phyloP scores from a whole-genome alignment of 2,329 filamentous ascomycete genomes.

The Lasiodiplodia hormozganensis region DNA sequence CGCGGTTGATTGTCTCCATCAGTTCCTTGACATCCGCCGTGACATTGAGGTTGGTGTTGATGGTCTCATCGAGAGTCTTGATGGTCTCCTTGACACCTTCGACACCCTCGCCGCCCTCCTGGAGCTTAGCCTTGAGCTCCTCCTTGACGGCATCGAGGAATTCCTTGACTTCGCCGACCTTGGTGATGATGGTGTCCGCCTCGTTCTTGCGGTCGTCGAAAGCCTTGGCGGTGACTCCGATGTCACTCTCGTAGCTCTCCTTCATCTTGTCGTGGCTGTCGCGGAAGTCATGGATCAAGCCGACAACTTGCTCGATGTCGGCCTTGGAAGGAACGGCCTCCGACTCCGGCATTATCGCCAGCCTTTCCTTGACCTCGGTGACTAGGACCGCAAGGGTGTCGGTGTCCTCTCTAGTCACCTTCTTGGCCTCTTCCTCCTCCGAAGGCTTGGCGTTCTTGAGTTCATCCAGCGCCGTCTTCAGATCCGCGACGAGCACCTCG shows the following conservation, averaged over 20 bases:
- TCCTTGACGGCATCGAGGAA: slow-evolving; percentile 81
- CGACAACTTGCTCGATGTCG: slow-evolving; percentile 71
- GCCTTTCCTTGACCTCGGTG: slow-evolving; percentile 80
- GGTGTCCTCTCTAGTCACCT: slow-evolving; percentile 80
- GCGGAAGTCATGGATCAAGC: slow-evolving; percentile 58
- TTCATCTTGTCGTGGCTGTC: slow-evolving; percentile 71
- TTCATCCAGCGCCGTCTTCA: slow-evolving; percentile 78
- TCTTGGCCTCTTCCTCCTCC: slow-evolving; percentile 57
- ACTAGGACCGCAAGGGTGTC: slow-evolving; percentile 80
- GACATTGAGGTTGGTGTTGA: slow-evolving; percentile 57
- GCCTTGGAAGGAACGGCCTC: slow-evolving; percentile 76
- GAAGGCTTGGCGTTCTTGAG: slow-evolving; percentile 57
- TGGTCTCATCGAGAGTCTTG: slow-evolving; percentile 73
- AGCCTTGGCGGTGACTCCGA: slow-evolving; percentile 76
- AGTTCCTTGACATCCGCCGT: slow-evolving; percentile 63
- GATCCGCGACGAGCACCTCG: slow-evolving; percentile 78
- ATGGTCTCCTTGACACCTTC: slow-evolving; percentile 63
- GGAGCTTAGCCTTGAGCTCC: slow-evolving; percentile 76
- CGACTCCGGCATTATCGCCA: slow-evolving; percentile 75
- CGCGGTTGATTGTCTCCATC: slow-evolving; percentile 76
- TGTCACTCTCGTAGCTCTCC: slow-evolving; percentile 75
- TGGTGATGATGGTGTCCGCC: slow-evolving; percentile 77
- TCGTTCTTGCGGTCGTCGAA: slow-evolving; percentile 86
- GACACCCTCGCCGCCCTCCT: slow-evolving; percentile 74
- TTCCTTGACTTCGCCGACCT: slow-evolving; percentile 78